Base-by-base conservation (phyloP, 176 grass and related monocot species). In the Poa annua region DNA sequence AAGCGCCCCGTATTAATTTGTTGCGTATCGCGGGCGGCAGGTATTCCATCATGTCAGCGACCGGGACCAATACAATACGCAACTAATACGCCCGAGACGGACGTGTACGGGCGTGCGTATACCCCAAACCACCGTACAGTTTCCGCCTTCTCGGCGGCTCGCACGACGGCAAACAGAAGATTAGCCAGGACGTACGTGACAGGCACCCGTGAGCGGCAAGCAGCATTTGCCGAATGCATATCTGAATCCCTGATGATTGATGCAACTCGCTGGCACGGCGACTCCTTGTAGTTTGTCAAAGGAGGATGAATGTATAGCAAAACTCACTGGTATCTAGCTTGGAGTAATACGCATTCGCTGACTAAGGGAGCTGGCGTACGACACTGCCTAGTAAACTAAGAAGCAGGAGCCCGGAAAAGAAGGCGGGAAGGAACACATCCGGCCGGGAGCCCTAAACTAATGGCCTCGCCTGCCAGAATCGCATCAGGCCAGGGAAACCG, bases 321-420 rank as follows among this genome's bases (percentile, higher is more conserved):
- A 10, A 1, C 3, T 8, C 42, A 2, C 44, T 47, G 44, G 44
- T 3, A 47, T 45, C 1, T 29, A 29, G 1, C 29, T 29, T 29
- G 29, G 29, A 29, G 29, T 3, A 6, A 47, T 47, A 47, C 47
- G 32, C 22, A 32, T 19, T 5, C 16, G 22, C 29, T 67, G 55
- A 26, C 57, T 12, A 3, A 8, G 21, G 22, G 3, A n/a, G 39
- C 24, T 19, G 19, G 65, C 32, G 35, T 24, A 15, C 10, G 53
- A 20, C 75, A 56, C 47, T 35, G 29, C 3, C 39, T 1, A 47
- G 68, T 34, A 35, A 39, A 29, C 29, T 29, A 29, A 72, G 42
- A 48, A 81, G 25, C 14, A 42, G 64, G 70, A 80, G 60, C 29
- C 69, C 88, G 78, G 73, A 8, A 82, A 86, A 39, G 73, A 65